These are phyloP conservation scores for Rasamsonia emersonii DNA, from an alignment of 2,329 filamentous ascomycete species.

Conservation along the genomic window DNA sequence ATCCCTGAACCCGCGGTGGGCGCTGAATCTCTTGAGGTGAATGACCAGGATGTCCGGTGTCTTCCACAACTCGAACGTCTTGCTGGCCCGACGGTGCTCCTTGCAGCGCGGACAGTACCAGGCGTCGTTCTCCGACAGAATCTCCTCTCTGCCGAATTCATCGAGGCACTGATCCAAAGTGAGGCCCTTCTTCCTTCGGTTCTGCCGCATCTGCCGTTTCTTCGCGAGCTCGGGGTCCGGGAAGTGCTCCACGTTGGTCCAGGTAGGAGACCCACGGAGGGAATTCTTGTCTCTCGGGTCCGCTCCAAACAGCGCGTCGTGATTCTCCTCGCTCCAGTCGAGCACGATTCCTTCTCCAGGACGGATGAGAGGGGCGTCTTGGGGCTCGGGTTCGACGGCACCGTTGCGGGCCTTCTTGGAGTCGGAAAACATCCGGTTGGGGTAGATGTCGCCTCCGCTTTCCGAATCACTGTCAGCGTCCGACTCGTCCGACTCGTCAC, in stretches of 20 bases:
- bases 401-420: conserved; percentile 9
- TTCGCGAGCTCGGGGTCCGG: conserved; percentile 56
- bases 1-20: conserved; percentile 69
- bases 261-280: conserved; percentile 53
- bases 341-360: conserved; percentile 78
- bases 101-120: conserved; percentile 98
- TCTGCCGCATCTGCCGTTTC: conserved; percentile 54
- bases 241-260: conserved; percentile 43
- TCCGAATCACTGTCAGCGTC: conserved; percentile 18
- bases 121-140: conserved; percentile 87
- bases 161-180: conserved; percentile 83
- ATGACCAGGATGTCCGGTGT: conserved; percentile 90
- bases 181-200: conserved; percentile 66
- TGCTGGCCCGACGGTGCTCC: conserved; percentile 81
- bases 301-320: conserved; percentile 58
- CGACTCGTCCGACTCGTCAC: conserved; percentile 14
- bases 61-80: conserved; percentile 97
- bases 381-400: conserved; percentile 15
- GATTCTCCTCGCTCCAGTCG: conserved; percentile 69
- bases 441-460: conserved; percentile 22
- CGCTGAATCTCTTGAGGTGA: conserved; percentile 92
- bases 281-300: conserved; percentile 38
- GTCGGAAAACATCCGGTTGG: conserved; percentile 9
- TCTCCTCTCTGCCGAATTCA: conserved; percentile 89
- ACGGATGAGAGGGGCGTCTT: conserved; percentile 60